phyloP scores from a whole-genome alignment of 1,139 yeast species.

The Meyerozyma elateridarum region DNA sequence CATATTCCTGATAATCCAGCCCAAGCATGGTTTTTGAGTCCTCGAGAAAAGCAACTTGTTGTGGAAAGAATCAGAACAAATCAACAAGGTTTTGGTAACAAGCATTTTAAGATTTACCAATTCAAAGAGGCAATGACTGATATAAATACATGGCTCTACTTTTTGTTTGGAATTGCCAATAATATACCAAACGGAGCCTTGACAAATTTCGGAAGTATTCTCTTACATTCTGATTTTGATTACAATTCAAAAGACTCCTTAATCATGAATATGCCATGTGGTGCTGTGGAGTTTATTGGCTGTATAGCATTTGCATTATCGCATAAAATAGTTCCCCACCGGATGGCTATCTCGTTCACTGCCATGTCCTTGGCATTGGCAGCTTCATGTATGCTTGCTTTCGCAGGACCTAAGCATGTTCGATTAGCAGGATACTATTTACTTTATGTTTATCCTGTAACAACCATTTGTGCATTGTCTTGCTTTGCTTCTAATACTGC shows the following conservation, averaged over 20 bases:
- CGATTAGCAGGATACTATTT: constrained; percentile 10
- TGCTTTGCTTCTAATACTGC: constrained; percentile 56
- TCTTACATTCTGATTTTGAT: constrained; percentile 42
- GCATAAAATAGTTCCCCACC: not conserved
- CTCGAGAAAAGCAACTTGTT: constrained; percentile 7
- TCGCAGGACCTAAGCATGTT: constrained; percentile 8
- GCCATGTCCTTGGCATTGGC: constrained; percentile 2
- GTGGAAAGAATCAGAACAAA: constrained; percentile 30
- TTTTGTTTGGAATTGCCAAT: constrained; percentile 30
- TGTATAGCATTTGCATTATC: constrained; percentile 25
- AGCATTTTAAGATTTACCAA: constrained; percentile 49
- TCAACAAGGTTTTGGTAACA: constrained; percentile 55
- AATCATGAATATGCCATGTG: constrained; percentile 33
- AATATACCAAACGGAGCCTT: constrained; percentile 53
- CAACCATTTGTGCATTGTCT: constrained; percentile 39
- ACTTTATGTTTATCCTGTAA: constrained; percentile 8
- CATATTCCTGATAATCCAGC: constrained; percentile 52
- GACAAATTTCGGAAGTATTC: constrained; percentile 45
- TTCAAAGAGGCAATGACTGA: constrained; percentile 49
- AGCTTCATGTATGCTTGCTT: constrained; percentile 6
- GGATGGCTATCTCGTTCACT: constrained; percentile 4
- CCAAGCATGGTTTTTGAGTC: constrained; percentile 36
- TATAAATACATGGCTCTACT: constrained; percentile 39
- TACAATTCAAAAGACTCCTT: constrained; percentile 33
- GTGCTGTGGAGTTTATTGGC: constrained; percentile 37